Conservation (phyloP, 371 early-diverging fungal species). For the Mortierella sp. region DNA sequence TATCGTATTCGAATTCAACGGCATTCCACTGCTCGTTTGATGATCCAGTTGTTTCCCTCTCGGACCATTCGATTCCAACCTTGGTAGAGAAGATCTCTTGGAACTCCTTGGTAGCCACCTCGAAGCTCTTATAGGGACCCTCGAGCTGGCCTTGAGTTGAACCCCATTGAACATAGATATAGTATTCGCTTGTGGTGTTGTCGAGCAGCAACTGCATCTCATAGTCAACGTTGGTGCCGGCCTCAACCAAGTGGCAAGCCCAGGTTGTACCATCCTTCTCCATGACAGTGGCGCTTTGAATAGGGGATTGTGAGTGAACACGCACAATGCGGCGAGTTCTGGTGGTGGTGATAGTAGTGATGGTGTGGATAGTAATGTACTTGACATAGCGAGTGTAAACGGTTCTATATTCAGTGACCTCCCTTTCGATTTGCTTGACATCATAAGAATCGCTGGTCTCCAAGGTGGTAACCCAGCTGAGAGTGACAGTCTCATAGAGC, state of each 20-base stretch:
- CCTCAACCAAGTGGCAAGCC: constrained; percentile 51
- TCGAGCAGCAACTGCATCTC: constrained; percentile 48
- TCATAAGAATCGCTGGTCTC: constrained; percentile 20
- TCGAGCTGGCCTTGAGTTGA: constrained; percentile 38
- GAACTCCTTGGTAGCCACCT: constrained; percentile 37
- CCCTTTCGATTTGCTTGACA: constrained; percentile 24
- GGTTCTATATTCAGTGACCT: constrained; percentile 46
- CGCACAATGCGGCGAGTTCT: constrained; percentile 44
- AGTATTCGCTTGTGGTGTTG: constrained; percentile 36
- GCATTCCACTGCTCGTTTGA: constrained; percentile 29
- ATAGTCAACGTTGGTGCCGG: constrained; percentile 46
- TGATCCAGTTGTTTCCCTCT: constrained; percentile 23
- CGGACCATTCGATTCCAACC: constrained; percentile 42
- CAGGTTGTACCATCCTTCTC: constrained; percentile 36
- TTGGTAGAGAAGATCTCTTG: constrained; percentile 39
- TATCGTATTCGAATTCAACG: constrained; percentile 40
- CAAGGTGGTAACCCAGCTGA: constrained; percentile 38
- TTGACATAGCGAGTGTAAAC: constrained; percentile 53
- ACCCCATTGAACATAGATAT: constrained; percentile 55
- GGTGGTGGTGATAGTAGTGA: constrained; percentile 29
- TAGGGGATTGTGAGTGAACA: constrained; percentile 26
- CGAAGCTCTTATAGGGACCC: constrained; percentile 42
- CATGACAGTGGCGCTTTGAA: constrained; percentile 36
- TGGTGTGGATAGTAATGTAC: constrained; percentile 41
- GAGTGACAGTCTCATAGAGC: constrained; percentile 33